phyloP scores from a whole-genome alignment of 2,329 filamentous ascomycete species.

The Diaporthe humulicola region DNA sequence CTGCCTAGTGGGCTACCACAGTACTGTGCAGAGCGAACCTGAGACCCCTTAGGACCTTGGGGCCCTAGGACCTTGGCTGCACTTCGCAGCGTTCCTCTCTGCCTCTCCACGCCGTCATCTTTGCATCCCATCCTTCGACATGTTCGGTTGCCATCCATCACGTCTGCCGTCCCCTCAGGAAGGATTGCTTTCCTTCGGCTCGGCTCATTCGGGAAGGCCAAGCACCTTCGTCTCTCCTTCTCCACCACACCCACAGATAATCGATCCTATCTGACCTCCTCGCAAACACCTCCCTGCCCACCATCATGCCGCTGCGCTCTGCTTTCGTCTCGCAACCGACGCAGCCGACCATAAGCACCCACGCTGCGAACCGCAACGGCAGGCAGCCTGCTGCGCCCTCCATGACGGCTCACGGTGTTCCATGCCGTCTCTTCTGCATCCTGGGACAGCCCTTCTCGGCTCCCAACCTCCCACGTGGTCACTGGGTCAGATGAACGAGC shows the following conservation, averaged over 20 bases:
- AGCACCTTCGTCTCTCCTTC: conserved; percentile 9
- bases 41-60: not conserved
- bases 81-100: conserved; percentile 13
- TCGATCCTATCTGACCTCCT: conserved; percentile 29
- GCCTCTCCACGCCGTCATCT: conserved; percentile 12
- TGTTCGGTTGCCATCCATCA: not conserved
- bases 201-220: conserved; percentile 30
- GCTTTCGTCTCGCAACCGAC: conserved; percentile 5
- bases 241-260: not conserved
- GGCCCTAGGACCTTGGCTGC: not conserved
- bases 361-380: not conserved
- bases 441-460: not conserved
- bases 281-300: conserved; percentile 23
- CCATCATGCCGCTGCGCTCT: not conserved
- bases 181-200: conserved; percentile 24
- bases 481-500: conserved; percentile 29
- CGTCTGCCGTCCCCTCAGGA: conserved; percentile 14
- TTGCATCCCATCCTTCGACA: conserved; percentile 18
- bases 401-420: conserved; percentile 26
- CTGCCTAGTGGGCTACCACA: not conserved
- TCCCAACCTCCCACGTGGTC: conserved; percentile 31
- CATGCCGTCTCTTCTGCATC: not conserved
- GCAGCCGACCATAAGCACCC: not conserved
- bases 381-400: conserved; percentile 22
- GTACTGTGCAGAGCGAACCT: not conserved